Conservation (phyloP, 495 filamentous ascomycete species). For the Astrothelium macrocarpum region DNA sequence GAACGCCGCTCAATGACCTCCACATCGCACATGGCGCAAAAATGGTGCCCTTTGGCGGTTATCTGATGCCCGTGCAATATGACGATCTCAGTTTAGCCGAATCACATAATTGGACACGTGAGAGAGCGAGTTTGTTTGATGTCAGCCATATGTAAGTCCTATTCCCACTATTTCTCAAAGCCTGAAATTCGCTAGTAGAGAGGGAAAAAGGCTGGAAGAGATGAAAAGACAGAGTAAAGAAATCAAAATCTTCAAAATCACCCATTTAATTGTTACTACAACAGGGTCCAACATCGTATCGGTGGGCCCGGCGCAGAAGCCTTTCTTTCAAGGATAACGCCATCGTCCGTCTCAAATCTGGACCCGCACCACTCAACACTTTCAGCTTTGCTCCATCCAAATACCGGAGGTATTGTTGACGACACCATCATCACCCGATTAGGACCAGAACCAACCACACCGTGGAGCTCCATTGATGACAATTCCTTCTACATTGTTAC, state of each 20-base stretch:
- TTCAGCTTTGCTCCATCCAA: constrained; percentile 65
- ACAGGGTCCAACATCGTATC: constrained; percentile 60
- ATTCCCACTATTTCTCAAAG: constrained; percentile 23
- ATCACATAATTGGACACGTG: constrained; percentile 79
- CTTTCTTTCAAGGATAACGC: constrained; percentile 74
- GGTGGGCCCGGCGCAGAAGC: constrained; percentile 65
- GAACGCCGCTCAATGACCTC: constrained; percentile 76
- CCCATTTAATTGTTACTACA: background rate
- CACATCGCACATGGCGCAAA: constrained; percentile 73
- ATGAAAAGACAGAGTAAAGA: background rate
- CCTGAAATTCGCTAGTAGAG: no score
- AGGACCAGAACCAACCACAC: constrained; percentile 36
- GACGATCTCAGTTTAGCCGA: constrained; percentile 58
- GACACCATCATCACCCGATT: constrained; percentile 81
- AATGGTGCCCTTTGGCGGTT: constrained; percentile 96
- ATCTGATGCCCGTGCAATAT: constrained; percentile 88
- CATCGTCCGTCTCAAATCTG: constrained; percentile 52
- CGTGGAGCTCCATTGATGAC: background rate
- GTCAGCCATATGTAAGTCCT: constrained; percentile 53
- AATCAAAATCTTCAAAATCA: background rate
- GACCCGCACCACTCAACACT: constrained; percentile 58
- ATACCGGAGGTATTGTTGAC: constrained; percentile 84
- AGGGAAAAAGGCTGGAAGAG: no score
- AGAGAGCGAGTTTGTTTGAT: constrained; percentile 85
- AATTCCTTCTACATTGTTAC: constrained; percentile 79